Base-by-base conservation (phyloP, 768 basidiomycete genomes). In the Phanerodontia chrysosporium region DNA sequence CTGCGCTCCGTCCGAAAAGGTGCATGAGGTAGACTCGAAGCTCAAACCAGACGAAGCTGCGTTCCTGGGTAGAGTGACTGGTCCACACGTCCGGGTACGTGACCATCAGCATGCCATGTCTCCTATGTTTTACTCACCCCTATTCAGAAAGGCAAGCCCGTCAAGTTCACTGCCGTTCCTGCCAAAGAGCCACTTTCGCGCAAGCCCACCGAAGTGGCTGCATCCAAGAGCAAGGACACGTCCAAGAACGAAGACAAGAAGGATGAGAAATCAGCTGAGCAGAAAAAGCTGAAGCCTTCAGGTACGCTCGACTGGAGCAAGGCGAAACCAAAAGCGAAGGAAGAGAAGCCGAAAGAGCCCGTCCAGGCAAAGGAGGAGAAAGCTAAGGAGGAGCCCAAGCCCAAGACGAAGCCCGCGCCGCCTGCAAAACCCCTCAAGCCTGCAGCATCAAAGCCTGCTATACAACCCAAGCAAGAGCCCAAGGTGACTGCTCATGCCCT, bases 261-360 rank as follows among this genome's bases (percentile, higher is more conserved):
- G 25, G 62, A 62, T 8, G 51, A 28, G 21, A 25, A 53, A 14
- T 13, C 32, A 12, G 30, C n/a, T 8, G 51, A 51, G 16, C n/a
- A 25, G 35, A 32, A 53, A n/a, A 53, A 53, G 32, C n/a, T 72
- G 0, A 75, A 72, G 51, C 59, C 68, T 28, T 68, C 77, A 2
- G 85, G 84, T 4, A 84, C 81, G 65, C 75, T 87, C 6, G 82
- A 86, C 63, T 88, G 84, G 77, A 81, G 83, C 69, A 85, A 80
- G 62, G 80, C 80, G 27, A 82, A 82, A 66, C 63, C 73, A 10
- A 83, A 83, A 64, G 66, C 70, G 46, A 67, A 68, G 55, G 35
- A 36, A 21, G 57, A 45, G 12, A 52, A 58, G 42, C 48, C 45
- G n/a, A 51, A 62, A 28, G 57, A 59, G n/a, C n/a, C n/a, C n/a